Conservation (phyloP, 139 green algal species). For the Coccomyxa sp. region DNA sequence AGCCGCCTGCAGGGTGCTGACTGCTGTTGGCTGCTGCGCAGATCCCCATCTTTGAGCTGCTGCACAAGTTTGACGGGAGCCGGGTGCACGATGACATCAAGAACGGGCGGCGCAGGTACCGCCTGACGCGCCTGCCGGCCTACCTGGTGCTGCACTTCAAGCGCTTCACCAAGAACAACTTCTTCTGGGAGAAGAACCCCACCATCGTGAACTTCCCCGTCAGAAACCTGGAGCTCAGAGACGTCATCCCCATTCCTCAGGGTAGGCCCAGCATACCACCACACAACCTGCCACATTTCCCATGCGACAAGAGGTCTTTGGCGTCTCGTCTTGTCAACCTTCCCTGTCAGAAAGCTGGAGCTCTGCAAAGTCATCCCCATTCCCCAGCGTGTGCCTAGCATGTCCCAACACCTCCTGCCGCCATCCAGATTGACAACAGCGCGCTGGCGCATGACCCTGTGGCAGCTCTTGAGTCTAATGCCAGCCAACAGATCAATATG, state of each 20-base stretch:
- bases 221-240: conserved; percentile 83
- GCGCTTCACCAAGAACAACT: conserved; percentile 93
- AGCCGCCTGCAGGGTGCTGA: no score
- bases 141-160: conserved; percentile 86
- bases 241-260: conserved; percentile 61
- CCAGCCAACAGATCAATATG: no score
- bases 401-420: no score
- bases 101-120: conserved; percentile 68
- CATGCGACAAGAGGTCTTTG: no score
- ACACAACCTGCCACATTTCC: no score
- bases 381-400: conserved; percentile 25
- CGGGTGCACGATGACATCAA: conserved; percentile 75
- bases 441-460: no score
- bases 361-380: conserved; percentile 73
- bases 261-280: no score
- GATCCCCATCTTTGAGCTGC: conserved; percentile 84
- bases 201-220: conserved; percentile 98
- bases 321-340: no score
- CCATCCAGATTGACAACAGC: no score
- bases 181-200: conserved; percentile 94
- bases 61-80: conserved; percentile 92
- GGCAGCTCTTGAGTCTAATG: no score
- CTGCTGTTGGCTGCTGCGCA: conserved; percentile 21
- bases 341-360: conserved; percentile 92
- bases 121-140: conserved; percentile 75